Percentiles rank a stretch among this genome's conserved stretches.
These are phyloP conservation scores for Bipolaris victoriae DNA, from an alignment of 2,329 filamentous ascomycete genomes.

Conservation along the genomic window DNA sequence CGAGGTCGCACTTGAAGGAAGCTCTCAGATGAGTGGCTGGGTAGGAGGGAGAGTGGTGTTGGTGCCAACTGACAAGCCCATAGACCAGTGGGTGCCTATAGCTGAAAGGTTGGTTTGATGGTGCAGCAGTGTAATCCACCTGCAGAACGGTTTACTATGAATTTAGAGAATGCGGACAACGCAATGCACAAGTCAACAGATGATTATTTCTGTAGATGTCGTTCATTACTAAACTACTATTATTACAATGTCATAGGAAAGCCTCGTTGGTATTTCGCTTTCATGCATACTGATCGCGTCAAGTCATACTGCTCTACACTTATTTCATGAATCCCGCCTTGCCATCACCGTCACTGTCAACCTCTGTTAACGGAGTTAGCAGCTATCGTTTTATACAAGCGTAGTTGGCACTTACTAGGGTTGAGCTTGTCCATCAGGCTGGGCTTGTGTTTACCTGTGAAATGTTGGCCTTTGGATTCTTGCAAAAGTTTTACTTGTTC, in stretches of 20 bases:
- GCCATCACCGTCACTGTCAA: conserved; percentile 61
- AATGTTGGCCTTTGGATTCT: conserved; percentile 16
- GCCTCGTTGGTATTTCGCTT: conserved; percentile 15
- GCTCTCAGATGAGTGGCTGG: conserved; percentile 39
- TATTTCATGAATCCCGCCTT: conserved; percentile 63
- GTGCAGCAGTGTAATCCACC: background rate
- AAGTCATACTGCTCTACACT: conserved; percentile 35
- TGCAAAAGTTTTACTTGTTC: conserved; percentile 11
- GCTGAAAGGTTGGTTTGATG: conserved; percentile 38
- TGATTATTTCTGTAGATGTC: background rate
- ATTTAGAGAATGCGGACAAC: background rate
- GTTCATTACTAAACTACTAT: conserved; percentile 17
- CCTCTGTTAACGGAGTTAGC: conserved; percentile 14
- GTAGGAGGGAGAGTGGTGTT: conserved; percentile 49
- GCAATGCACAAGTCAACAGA: background rate
- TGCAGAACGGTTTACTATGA: background rate
- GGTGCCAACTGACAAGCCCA: conserved; percentile 48
- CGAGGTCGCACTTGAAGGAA: conserved; percentile 32
- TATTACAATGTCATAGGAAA: conserved; percentile 18
- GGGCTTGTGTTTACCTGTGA: conserved; percentile 49
- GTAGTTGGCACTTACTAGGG: conserved; percentile 44
- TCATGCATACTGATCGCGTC: conserved; percentile 3
- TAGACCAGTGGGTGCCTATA: conserved; percentile 47
- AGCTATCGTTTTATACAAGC: too few species aligned
- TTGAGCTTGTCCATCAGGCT: conserved; percentile 61